phyloP scores from a whole-genome alignment of 169 alveolate species.

The Cryptosporidium andersoni region DNA sequence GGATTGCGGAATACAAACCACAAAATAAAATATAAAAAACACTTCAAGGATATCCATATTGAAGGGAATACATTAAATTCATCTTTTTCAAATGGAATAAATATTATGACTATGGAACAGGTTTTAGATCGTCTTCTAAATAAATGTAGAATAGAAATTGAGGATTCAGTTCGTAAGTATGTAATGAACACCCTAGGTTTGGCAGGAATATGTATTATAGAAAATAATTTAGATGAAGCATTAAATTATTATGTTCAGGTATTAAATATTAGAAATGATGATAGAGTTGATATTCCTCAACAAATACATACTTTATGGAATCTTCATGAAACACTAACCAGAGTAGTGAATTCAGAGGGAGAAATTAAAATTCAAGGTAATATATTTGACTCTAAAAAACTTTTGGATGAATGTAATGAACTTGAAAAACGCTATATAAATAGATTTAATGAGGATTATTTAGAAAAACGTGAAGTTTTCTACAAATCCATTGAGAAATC shows the following conservation, averaged over 20 bases:
- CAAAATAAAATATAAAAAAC: background rate
- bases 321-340: background rate
- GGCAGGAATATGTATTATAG: conserved; percentile 16
- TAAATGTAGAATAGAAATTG: conserved; percentile 67
- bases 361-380: background rate
- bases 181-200: conserved; percentile 66
- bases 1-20: conserved; percentile 19
- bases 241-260: conserved; percentile 26
- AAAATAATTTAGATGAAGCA: conserved; percentile 11
- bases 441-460: conserved; percentile 4
- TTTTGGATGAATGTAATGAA: conserved; percentile 5
- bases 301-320: conserved; percentile 68
- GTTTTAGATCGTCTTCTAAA: conserved; percentile 34
- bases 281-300: conserved; percentile 39
- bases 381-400: background rate
- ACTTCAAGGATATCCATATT: background rate
- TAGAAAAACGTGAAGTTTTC: conserved; percentile 18
- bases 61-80: conserved; percentile 3
- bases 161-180: conserved; percentile 59
- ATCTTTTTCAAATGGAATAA: conserved; percentile 43
- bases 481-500: conserved; percentile 23
- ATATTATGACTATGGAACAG: conserved; percentile 68
- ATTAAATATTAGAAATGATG: conserved; percentile 57
- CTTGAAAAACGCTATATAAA: conserved; percentile 16
- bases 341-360: background rate